Percentiles rank a stretch among this genome's conserved stretches.
Conservation (phyloP, 2,329 filamentous ascomycete species). For the Verticillium albo-atrum region DNA sequence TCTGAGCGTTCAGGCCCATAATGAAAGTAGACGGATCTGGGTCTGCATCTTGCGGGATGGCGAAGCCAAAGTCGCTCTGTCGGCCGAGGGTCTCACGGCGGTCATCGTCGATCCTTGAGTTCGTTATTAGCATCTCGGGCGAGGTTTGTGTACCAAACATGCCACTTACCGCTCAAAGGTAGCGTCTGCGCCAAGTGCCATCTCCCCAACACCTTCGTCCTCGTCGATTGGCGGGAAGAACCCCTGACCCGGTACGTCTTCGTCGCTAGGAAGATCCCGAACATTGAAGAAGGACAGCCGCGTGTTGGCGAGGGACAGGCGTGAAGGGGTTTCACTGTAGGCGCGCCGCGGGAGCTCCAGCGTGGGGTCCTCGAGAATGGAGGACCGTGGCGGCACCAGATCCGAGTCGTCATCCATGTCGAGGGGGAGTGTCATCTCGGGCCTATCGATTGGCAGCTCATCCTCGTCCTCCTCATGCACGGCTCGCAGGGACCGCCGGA, state of each 20-base stretch:
- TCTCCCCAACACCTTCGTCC: constrained; percentile 24
- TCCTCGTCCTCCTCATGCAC: constrained; percentile 38
- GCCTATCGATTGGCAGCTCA: constrained; percentile 43
- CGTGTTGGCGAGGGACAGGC: constrained; percentile 47
- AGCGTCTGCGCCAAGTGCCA: constrained; percentile 27
- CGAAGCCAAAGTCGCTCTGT: constrained; percentile 47
- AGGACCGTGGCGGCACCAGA: constrained; percentile 48
- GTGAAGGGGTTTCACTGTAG: constrained; percentile 38
- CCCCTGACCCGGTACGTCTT: constrained; percentile 25
- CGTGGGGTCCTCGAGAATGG: constrained; percentile 52
- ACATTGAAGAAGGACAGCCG: constrained; percentile 44
- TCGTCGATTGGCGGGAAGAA: constrained; percentile 38
- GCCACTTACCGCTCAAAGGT: constrained; percentile 37
- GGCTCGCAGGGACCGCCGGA: constrained; percentile 18
- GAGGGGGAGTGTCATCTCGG: constrained; percentile 51
- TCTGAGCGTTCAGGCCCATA: constrained; percentile 27
- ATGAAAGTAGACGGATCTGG: constrained; percentile 43
- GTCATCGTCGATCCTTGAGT: constrained; percentile 30
- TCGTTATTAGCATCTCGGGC: not conserved
- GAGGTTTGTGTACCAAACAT: not conserved
- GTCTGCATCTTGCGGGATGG: constrained; percentile 43
- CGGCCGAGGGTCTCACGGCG: constrained; percentile 32
- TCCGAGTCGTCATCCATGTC: constrained; percentile 46
- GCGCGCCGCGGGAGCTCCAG: constrained; percentile 56
- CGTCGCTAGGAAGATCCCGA: not conserved